Evolutionary conservation across 345 rosid genomes (phyloP).

Genomic region (Populus davidiana): DNA sequence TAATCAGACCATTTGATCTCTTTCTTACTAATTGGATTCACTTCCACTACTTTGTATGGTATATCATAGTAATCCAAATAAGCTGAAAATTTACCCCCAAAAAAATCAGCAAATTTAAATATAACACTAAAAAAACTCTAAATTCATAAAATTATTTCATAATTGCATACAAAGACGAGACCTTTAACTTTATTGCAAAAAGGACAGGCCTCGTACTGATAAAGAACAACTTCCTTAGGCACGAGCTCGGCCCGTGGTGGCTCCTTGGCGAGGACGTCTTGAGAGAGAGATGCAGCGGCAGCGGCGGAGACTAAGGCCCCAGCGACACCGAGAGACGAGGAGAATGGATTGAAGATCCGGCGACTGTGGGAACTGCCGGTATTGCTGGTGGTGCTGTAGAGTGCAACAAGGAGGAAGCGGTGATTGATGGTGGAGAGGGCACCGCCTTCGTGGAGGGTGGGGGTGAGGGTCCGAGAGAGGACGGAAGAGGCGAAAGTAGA

Average conservation of each 20-base stretch:
- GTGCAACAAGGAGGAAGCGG: constrained; percentile 27
- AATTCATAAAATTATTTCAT: background rate
- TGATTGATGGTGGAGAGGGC: constrained; percentile 8
- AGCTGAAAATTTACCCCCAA: constrained; percentile 34
- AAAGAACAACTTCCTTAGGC: constrained; percentile 71
- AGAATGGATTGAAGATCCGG: constrained; percentile 31
- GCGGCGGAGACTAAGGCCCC: constrained; percentile 32
- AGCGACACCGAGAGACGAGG: constrained; percentile 26
- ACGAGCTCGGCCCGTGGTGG: constrained; percentile 27
- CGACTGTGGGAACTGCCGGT: constrained; percentile 16
- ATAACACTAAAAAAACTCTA: background rate
- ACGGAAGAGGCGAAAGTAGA: constrained; percentile 29
- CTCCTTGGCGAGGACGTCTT: constrained; percentile 58
- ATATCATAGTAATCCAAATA: constrained; percentile 75
- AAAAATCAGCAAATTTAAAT: background rate
- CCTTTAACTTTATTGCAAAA: constrained; percentile 98
- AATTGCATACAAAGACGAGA: background rate
- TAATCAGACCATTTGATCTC: constrained; percentile 96
- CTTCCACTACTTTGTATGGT: constrained; percentile 87
- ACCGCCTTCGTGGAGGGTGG: constrained; percentile 9
- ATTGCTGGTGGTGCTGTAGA: constrained; percentile 32
- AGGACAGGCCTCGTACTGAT: constrained; percentile 97
- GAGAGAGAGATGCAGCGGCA: constrained; percentile 27
- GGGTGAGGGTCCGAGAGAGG: constrained; percentile 34
- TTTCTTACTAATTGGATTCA: constrained; percentile 76